Evolutionary conservation across 331 rosid genomes (phyloP), one percentile per base, ranked within the genome.

Genomic region (Stylosanthes scabra): DNA sequence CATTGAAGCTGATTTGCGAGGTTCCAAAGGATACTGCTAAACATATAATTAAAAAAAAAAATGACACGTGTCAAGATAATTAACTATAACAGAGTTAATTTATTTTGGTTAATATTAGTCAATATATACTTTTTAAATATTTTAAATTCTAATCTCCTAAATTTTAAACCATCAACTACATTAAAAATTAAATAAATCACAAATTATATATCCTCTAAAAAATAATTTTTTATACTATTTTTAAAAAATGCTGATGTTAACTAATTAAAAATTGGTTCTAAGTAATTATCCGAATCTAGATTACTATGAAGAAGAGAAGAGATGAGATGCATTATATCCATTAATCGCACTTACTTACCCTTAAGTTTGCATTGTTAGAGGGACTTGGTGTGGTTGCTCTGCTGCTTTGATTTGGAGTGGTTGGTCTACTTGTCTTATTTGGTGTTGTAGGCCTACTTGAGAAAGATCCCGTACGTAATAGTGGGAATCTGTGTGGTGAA

Each of bases 401-500:
- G 60, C 34, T 55, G 68, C 90, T 90, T 57, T 85, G 70, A 82
- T 81, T 83, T 20, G 97, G 93, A 61, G 97, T 90, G 1, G 83
- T 85, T 54, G 90, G 64, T 58, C 85, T 87, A 28, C 82, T 85
- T 47, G 89, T 78, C 64, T 70, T 31, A 5, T 31, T 88, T 28
- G 89, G 93, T 14, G 88, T 91, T 12, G 72, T 54, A 11, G 90
- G 45, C 76, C 92, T 83, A 80, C 88, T 85, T 65, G 89, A 83
- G 51, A 83, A 85, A 46, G 94, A 91, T 67, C 88, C 97, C 13
- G 88, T 85, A 7, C 94, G 86, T 61, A 88, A 5, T 64, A 91
- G 97, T 37, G 94, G 94, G 76, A 88, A 91, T 50, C 94, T 86
- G 68, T 88, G 78, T 9, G 97, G 97, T 11, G 97, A 91, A 60